These are phyloP conservation scores for Candida yuanshanica DNA, from an alignment of 805 yeast species.

Conservation along the genomic window DNA sequence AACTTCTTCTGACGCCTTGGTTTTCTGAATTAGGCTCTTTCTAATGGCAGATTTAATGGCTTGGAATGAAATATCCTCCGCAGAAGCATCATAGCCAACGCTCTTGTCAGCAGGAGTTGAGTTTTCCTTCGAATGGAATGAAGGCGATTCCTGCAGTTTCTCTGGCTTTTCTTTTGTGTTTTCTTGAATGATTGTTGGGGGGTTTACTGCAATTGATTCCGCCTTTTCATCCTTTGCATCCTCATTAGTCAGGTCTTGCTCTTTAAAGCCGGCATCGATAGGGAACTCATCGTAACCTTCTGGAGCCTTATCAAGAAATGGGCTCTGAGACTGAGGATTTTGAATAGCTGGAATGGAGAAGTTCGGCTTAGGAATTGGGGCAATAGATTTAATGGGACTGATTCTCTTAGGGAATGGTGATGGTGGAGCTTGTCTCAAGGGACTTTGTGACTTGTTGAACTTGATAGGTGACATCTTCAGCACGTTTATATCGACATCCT, in stretches of 20 bases:
- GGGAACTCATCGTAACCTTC: neutral
- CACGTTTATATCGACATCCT: conserved; percentile 13
- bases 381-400: neutral
- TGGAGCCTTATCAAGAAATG: neutral
- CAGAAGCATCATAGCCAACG: conserved; percentile 15
- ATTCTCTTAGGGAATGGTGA: neutral
- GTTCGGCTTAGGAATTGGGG: neutral
- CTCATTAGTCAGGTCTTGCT: neutral
- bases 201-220: neutral
- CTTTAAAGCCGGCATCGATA: neutral
- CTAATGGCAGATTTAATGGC: conserved; percentile 42
- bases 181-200: too few species aligned
- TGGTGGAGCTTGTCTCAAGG: conserved; percentile 4
- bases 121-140: neutral
- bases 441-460: conserved; percentile 8
- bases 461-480: conserved; percentile 19
- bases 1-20: conserved; percentile 8
- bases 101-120: conserved; percentile 2
- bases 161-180: neutral
- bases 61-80: conserved; percentile 37
- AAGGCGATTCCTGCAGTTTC: neutral
- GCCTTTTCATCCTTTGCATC: neutral
- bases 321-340: neutral
- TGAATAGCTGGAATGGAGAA: neutral
- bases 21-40: conserved; percentile 37